These are phyloP conservation scores for Neurospora sp. DNA, from an alignment of 2,329 filamentous ascomycete species.

Conservation along the genomic window DNA sequence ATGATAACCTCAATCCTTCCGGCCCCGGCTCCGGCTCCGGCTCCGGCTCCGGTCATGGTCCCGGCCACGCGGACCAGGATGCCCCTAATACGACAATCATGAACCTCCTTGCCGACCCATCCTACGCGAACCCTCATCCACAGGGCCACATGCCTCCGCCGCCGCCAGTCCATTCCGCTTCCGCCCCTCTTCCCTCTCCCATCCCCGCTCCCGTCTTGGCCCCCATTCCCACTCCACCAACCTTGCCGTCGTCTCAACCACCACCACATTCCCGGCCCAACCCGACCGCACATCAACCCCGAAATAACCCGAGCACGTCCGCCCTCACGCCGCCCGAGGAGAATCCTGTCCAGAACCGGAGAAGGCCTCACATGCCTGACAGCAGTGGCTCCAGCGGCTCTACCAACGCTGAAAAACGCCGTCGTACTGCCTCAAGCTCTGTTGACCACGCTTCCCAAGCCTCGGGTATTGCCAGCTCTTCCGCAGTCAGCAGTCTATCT, in stretches of 20 bases:
- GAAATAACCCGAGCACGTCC: constrained; percentile 27
- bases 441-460: not conserved
- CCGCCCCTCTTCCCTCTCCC: constrained; percentile 20
- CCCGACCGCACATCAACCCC: constrained; percentile 19
- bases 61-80: constrained; percentile 33
- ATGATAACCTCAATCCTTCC: constrained; percentile 30
- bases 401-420: constrained; percentile 23
- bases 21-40: not conserved
- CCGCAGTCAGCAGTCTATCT: constrained; percentile 7
- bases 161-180: constrained; percentile 4
- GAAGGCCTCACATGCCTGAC: constrained; percentile 26
- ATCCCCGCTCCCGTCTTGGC: constrained; percentile 16
- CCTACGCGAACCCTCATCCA: constrained; percentile 14
- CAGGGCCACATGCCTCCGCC: constrained; percentile 18
- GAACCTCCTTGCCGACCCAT: constrained; percentile 30
- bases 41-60: not conserved
- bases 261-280: constrained; percentile 15
- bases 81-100: constrained; percentile 39
- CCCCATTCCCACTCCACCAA: constrained; percentile 11
- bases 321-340: constrained; percentile 50
- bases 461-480: not conserved
- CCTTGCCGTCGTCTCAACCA: constrained; percentile 15
- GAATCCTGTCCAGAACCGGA: constrained; percentile 30
- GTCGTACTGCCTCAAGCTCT: constrained; percentile 21
- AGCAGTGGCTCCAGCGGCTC: constrained; percentile 1